Conservation (phyloP, 2,329 filamentous ascomycete genomes). For the Sclerotinia borealis region DNA sequence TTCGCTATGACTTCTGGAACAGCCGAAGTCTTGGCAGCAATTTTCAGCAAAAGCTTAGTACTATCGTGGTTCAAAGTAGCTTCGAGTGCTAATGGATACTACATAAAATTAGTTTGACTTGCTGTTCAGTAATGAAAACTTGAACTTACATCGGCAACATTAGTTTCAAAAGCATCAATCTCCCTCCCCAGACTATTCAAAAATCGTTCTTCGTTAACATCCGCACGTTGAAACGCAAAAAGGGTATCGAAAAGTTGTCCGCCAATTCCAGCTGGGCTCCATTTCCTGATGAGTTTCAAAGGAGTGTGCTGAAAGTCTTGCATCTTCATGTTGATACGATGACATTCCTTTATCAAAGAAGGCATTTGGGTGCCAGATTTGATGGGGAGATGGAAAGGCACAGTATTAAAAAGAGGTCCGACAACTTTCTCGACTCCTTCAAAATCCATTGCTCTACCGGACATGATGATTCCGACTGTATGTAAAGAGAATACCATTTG, state of each 20-base stretch:
- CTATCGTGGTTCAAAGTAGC: constrained; percentile 48
- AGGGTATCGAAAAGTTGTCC: constrained; percentile 68
- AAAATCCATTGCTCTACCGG: constrained; percentile 68
- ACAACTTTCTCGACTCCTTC: constrained; percentile 60
- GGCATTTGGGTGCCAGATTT: constrained; percentile 47
- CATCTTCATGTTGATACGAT: constrained; percentile 61
- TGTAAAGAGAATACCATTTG: constrained; percentile 42
- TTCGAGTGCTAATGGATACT: constrained; percentile 66
- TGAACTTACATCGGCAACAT: constrained; percentile 35
- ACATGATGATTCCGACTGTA: constrained; percentile 68
- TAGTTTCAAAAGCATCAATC: constrained; percentile 43
- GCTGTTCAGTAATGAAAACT: neutral
- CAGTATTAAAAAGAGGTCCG: constrained; percentile 84
- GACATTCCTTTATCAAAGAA: constrained; percentile 56
- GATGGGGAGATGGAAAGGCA: constrained; percentile 59
- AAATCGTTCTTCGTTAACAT: constrained; percentile 24
- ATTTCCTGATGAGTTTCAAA: constrained; percentile 74
- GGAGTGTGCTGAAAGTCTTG: constrained; percentile 74
- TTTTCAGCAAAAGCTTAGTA: constrained; percentile 45
- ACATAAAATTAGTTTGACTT: constrained; percentile 15
- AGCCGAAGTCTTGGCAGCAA: constrained; percentile 51
- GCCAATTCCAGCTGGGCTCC: constrained; percentile 50
- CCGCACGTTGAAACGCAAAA: constrained; percentile 69
- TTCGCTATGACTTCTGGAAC: constrained; percentile 33
- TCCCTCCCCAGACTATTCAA: constrained; percentile 47